Percentiles rank a stretch among this genome's conserved stretches.
These are phyloP conservation scores for Thozetella sp. DNA, from an alignment of 495 filamentous ascomycete species.

Conservation along the genomic window DNA sequence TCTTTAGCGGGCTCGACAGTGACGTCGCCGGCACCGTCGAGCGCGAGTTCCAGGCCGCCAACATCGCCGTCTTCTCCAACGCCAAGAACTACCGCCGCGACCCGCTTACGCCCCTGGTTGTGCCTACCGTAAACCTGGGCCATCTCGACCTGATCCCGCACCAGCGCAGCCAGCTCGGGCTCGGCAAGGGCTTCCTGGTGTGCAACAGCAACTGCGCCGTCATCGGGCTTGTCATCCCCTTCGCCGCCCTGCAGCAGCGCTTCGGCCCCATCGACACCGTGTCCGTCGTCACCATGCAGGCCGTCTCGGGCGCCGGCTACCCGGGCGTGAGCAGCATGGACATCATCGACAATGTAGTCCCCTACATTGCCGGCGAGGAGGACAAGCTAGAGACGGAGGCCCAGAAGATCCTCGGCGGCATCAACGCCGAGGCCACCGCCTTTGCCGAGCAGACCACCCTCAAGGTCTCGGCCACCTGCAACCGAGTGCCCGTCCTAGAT, in stretches of 20 bases:
- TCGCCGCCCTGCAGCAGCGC: constrained; percentile 75
- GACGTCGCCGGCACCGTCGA: constrained; percentile 84
- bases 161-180: constrained; percentile 65
- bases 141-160: constrained; percentile 79
- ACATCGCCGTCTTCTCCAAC: constrained; percentile 84
- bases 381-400: constrained; percentile 87
- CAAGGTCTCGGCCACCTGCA: constrained; percentile 77
- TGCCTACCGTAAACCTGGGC: constrained; percentile 81
- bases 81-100: constrained; percentile 88
- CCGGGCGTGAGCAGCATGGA: constrained; percentile 79
- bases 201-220: constrained; percentile 93
- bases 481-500: constrained; percentile 80
- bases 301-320: constrained; percentile 85
- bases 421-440: constrained; percentile 66
- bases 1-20: constrained; percentile 86
- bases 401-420: constrained; percentile 76
- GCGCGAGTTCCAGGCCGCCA: constrained; percentile 75
- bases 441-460: constrained; percentile 66
- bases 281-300: constrained; percentile 86
- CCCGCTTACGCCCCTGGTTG: constrained; percentile 80
- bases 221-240: constrained; percentile 86
- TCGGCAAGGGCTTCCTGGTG: constrained; percentile 79
- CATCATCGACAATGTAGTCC: constrained; percentile 81
- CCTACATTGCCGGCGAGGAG: constrained; percentile 85
- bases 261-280: constrained; percentile 77